Conservation (phyloP, 2,329 filamentous ascomycete species). For the Zymoseptoria brevis region DNA sequence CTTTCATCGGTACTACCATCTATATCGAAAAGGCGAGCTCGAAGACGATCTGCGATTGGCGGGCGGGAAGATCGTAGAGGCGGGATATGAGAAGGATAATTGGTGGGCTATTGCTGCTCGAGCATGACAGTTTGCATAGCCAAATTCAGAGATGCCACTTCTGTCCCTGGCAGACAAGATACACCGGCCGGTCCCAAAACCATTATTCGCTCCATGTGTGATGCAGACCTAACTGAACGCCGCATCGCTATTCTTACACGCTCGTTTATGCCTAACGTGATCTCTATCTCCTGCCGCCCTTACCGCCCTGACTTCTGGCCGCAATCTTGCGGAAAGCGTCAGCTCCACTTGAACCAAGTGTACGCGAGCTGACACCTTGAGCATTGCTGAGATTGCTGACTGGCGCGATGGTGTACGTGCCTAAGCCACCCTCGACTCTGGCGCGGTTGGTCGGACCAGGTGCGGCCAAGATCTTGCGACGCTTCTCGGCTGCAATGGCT, state of each 20-base stretch:
- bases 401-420: conserved; percentile 57
- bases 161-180: not conserved
- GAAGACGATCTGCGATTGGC: conserved; percentile 68
- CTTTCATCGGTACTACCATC: conserved; percentile 88
- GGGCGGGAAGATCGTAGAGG: conserved; percentile 66
- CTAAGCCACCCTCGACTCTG: conserved; percentile 50
- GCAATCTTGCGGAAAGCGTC: conserved; percentile 30
- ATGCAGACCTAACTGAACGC: not conserved
- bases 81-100: conserved; percentile 94
- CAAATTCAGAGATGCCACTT: not conserved
- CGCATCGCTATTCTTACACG: not conserved
- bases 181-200: not conserved
- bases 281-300: conserved; percentile 1
- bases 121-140: not conserved
- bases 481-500: conserved; percentile 41
- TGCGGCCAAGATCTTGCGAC: conserved; percentile 45
- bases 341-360: conserved; percentile 24
- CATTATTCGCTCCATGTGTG: not conserved
- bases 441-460: conserved; percentile 51
- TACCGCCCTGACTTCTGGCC: conserved; percentile 12
- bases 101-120: conserved; percentile 73
- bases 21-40: conserved; percentile 80
- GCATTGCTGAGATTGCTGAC: conserved; percentile 41
- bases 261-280: not conserved
- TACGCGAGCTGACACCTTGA: conserved; percentile 19